Evolutionary conservation across 495 filamentous ascomycete species (phyloP), one percentile per base, ranked within the genome.

Genomic region (Penicillium argentinense): DNA sequence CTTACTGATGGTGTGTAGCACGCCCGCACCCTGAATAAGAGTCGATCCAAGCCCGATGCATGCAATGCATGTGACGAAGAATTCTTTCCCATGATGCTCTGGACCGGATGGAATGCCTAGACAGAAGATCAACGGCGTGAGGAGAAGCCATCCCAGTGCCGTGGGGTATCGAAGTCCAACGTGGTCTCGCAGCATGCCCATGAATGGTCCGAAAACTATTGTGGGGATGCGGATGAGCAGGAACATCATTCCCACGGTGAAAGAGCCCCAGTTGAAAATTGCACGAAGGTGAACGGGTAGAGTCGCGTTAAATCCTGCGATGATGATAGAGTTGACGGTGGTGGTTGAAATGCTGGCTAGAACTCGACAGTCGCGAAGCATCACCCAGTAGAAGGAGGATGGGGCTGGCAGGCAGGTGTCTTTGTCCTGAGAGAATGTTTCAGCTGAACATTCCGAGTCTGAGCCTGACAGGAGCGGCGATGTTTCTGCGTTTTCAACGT

Each of bases 191-290:
- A 65, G 42, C 53, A 43, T 51, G 14, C 61, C 64, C 22, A 38
- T 21, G 0, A 45, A n/a, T 0, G 56, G 50, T 1, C 29, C 30
- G 1, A 63, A 19, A 7, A 63, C 4, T 3, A 63, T 27, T 2
- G 27, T n/a, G 0, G 64, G 64, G 2, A 39, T 23, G 9, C 53
- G 49, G 0, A 67, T 38, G 1, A 41, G 7, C 12, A 57, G 21
- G 33, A 64, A 65, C 41, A 63, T 39, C 11, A 59, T 19, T 2
- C 62, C 59, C n/a, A 44, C 38, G n/a, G 32, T 24, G 1, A 52
- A 38, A 17, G 40, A 45, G 9, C 43, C 54, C 62, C 62, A 66
- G 19, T 28, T 32, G 39, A 66, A 63, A 5, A 44, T 32, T 3
- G 48, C 36, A 2, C 36, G 42, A 17, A 59, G 30, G 23, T 66